Percentiles rank a stretch among this genome's conserved stretches.
These are phyloP conservation scores for Phylloporus sp. DNA, from an alignment of 1,284 basidiomycete species.

Conservation along the genomic window DNA sequence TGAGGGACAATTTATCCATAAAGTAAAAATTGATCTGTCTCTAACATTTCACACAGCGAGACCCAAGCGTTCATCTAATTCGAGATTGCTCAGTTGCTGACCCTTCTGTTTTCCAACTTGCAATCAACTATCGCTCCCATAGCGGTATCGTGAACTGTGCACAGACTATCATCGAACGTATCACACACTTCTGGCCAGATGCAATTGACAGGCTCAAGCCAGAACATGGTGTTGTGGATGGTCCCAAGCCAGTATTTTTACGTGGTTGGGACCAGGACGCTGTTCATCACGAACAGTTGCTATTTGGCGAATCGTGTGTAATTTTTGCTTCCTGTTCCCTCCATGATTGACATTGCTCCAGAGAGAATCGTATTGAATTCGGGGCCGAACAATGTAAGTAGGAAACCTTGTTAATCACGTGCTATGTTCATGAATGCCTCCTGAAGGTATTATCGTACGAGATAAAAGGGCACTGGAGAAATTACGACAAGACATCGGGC, in stretches of 20 bases:
- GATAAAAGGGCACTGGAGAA: conserved; percentile 59
- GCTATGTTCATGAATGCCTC: background rate
- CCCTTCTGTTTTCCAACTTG: conserved; percentile 66
- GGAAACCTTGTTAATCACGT: background rate
- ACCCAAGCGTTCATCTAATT: conserved; percentile 18
- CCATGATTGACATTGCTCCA: conserved; percentile 27
- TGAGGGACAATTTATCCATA: conserved; percentile 25
- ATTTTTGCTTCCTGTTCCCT: background rate
- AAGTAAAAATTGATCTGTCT: background rate
- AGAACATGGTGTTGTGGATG: conserved; percentile 67
- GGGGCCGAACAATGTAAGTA: conserved; percentile 71
- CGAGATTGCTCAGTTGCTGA: conserved; percentile 29
- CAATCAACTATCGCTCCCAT: conserved; percentile 76
- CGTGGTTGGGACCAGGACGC: conserved; percentile 60
- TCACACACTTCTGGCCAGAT: conserved; percentile 69
- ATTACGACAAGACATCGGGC: conserved; percentile 61
- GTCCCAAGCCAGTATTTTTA: conserved; percentile 68
- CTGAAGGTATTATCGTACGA: conserved; percentile 72
- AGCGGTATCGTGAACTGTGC: conserved; percentile 76
- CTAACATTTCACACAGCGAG: conserved; percentile 25
- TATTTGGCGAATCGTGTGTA: conserved; percentile 58
- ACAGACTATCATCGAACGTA: conserved; percentile 66
- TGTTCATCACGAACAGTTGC: conserved; percentile 62
- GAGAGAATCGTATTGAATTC: conserved; percentile 64
- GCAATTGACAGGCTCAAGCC: conserved; percentile 67